Base-by-base conservation (phyloP, 306 rosid species). In the Hippophae tibetana region DNA sequence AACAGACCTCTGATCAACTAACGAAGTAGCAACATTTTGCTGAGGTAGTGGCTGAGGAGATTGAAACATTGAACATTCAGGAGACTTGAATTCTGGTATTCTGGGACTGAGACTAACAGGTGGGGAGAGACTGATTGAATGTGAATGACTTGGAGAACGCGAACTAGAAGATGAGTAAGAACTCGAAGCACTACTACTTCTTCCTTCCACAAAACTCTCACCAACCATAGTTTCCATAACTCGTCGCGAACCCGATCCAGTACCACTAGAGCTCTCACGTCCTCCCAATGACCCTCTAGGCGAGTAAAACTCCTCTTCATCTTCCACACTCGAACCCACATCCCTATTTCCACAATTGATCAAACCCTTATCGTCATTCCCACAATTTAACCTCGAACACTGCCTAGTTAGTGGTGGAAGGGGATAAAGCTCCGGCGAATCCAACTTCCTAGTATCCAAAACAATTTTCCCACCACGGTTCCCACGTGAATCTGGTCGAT, bases 301-400 rank as follows among this genome's bases (percentile, higher is more conserved):
- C 3, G 97, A 89, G 76, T 84, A 89, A 43, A 89, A 89, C 76
- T 79, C 95, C 23, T 86, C 97, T 7, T 78, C 97, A 0, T 86
- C 87, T 7, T 65, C 77, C 25, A 64, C 73, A 9, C 64, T 68
- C 7, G 74, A 55, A 56, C 41, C 62, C 72, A 45, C 64, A 27
- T 58, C 76, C 7, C 70, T 65, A 67, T 59, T 67, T 54, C 64
- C 52, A 11, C 50, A 26, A 9, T 10, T 68, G 6, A 42, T 27
- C 65, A 70, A 55, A 56, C 41, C 62, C 72, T 41, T 61, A 27
- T 58, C 73, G 7, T 64, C 68, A 67, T 55, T 67, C 54, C 64
- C 52, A 11, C 50, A 26, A 9, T 10, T 68, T 5, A 42, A 27
- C 65, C 43, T 61, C 59, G 59, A 61, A 31, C 27, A 40, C 61